Conservation (phyloP, 2,329 filamentous ascomycete genomes). For the Neophaeococcomyces aloes region DNA sequence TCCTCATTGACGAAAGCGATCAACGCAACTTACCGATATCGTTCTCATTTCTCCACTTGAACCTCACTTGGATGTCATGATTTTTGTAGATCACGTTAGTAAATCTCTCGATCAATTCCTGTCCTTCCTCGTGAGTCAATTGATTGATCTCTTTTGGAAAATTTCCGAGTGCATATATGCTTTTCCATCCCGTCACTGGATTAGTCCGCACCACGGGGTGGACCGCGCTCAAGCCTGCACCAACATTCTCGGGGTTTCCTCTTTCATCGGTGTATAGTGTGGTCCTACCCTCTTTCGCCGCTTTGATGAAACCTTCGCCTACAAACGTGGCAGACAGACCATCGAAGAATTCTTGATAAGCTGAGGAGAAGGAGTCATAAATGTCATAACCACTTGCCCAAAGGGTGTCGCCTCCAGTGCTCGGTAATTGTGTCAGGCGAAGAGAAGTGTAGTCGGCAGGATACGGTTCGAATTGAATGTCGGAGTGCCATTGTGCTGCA, state of each 20-base stretch:
- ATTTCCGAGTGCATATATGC: conserved; percentile 39
- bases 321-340: conserved; percentile 46
- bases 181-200: conserved; percentile 55
- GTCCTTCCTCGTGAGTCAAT: conserved; percentile 34
- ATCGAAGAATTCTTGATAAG: conserved; percentile 50
- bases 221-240: conserved; percentile 38
- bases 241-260: conserved; percentile 46
- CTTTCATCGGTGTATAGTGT: conserved; percentile 35
- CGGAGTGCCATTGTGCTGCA: conserved; percentile 45
- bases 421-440: conserved; percentile 46
- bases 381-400: conserved; percentile 60
- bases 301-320: conserved; percentile 40
- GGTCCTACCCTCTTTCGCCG: conserved; percentile 29
- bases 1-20: too few relatives aligned
- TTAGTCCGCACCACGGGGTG: conserved; percentile 53
- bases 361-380: conserved; percentile 48
- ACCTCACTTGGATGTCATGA: conserved; percentile 42
- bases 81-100: conserved; percentile 35
- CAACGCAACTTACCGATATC: too few relatives aligned
- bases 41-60: conserved; percentile 42
- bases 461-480: conserved; percentile 55
- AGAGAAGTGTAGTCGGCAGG: conserved; percentile 55
- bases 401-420: conserved; percentile 49
- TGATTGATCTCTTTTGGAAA: conserved; percentile 35
- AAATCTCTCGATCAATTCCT: conserved; percentile 35